Evolutionary conservation across 2,329 filamentous ascomycete genomes (phyloP), one percentile per base, ranked within the genome.

Genomic region (Aspergillus sp.): DNA sequence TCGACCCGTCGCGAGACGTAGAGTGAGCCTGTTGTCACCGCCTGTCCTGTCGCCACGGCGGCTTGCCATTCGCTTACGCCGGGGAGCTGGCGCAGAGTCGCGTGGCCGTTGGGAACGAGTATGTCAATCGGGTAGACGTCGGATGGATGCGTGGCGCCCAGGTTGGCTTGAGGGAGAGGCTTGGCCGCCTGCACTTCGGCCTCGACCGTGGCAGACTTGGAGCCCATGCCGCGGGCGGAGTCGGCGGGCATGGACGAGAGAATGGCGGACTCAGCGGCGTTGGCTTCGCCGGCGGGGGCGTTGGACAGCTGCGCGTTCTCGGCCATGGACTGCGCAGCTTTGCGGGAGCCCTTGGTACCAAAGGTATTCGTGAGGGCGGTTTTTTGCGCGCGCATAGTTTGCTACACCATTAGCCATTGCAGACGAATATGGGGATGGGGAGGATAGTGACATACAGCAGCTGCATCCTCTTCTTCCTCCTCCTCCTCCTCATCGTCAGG

Each of bases 301-400:
- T 54, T 61, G 31, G 63, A 60, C 12, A 66, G 54, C 33, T 66
- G 61, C 13, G 64, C 61, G 34, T 69, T 69, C 45, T 68, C 64
- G 29, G 64, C 63, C 41, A 63, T 49, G 25, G 63, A 61, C 40
- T 66, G 62, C 4, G 66, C 62, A 5, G 61, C 61, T 48, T 68
- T 68, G 43, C 63, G 61, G 16, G 67, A 63, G 48, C 67, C 63
- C 48, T 68, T 69, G 25, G 65, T 68, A 35, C 66, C 66, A 44
- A 69, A 69, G 15, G 64, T 60, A 45, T 66, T 58, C 34, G 64
- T 67, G n/a, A 69, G 55, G 17, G 60, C 61, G 22, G 53, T 57
- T 36, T 50, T 47, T 51, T 64, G 56, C 13, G 50, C 50, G 39
- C 60, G 58, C 38, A 59, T 53, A 15, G 53, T 57, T 43, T 49